Evolutionary conservation across 441 rosid genomes (phyloP), one percentile per base, ranked within the genome.

Genomic region (Adansonia madagascariensis): DNA sequence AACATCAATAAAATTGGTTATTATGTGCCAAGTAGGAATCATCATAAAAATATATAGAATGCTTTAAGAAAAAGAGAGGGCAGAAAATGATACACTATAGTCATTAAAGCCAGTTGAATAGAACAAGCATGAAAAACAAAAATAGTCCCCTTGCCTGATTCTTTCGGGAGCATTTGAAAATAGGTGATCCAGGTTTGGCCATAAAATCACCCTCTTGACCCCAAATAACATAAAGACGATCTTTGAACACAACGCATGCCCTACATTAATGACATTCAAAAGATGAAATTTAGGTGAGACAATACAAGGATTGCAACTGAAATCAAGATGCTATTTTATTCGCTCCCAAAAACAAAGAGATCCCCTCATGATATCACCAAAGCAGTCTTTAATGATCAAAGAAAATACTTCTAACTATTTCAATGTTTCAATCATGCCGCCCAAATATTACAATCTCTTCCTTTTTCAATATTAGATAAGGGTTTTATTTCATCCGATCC

Each of bases 131-230:
- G 50, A 9, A 47, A 12, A 12, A 47, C 3, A 47, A 11, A 46
- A 46, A 47, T 24, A 24, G 27, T 24, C 27, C 27, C 27, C 27
- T 24, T 24, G 27, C 27, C 27, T 56, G 8, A 78, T 84, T 84
- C 78, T 94, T 89, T 1, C 95, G 91, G 3, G 98, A 91, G 87
- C 98, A 93, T 81, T 95, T 95, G 85, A 93, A 96, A 78, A 92
- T 91, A 24, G 99, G 94, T 4, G 98, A 94, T 85, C 98, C 97
- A 59, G 96, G 97, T 86, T 92, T 95, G 10, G 98, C 98, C 99
- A 95, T 92, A 85, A 94, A 95, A 88, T 95, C 99, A 80, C 98
- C 99, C 80, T 94, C 97, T 86, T 94, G 98, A 76, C 99, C 99
- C 47, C 98, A 98, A 77, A 92, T 80, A 49, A 95, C 93, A 77